phyloP scores from a whole-genome alignment of 1,284 basidiomycete species.

The Heliocybe sulcata region DNA sequence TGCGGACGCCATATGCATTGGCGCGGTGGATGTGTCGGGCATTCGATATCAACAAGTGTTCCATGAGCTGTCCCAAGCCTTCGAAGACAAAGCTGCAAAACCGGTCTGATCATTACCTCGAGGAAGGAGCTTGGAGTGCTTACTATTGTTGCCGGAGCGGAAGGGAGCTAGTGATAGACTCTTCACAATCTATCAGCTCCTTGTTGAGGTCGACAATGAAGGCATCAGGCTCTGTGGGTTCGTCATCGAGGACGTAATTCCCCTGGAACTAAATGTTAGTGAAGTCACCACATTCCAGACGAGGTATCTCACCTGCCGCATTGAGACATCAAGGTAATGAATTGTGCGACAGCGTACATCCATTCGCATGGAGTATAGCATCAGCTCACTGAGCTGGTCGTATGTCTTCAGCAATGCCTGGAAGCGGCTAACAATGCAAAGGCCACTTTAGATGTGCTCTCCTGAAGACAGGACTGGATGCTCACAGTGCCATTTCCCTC shows the following conservation, averaged over 20 bases:
- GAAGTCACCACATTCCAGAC: constrained; percentile 1
- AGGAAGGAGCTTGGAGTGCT: constrained; percentile 17
- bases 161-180: constrained; percentile 56
- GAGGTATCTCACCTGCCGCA: constrained; percentile 52
- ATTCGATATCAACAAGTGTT: constrained; percentile 73
- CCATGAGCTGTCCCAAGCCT: constrained; percentile 84
- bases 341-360: constrained; percentile 86
- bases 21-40: constrained; percentile 67
- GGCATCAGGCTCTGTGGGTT: constrained; percentile 86
- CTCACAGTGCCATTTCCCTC: constrained; percentile 81
- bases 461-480: constrained; percentile 9
- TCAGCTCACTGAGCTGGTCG: constrained; percentile 78
- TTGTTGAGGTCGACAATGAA: constrained; percentile 85
- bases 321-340: constrained; percentile 75
- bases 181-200: constrained; percentile 76
- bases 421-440: constrained; percentile 59
- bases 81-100: constrained; percentile 72
- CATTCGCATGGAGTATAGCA: constrained; percentile 84
- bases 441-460: constrained; percentile 1
- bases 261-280: constrained; percentile 41
- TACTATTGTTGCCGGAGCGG: constrained; percentile 63
- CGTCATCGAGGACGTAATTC: constrained; percentile 75
- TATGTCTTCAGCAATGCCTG: constrained; percentile 88
- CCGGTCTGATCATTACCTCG: not conserved
- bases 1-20: constrained; percentile 79